Evolutionary conservation across 192 early-diverging fungal genomes (phyloP), one percentile per base, ranked within the genome.

Genomic region (Pilaira anomala): DNA sequence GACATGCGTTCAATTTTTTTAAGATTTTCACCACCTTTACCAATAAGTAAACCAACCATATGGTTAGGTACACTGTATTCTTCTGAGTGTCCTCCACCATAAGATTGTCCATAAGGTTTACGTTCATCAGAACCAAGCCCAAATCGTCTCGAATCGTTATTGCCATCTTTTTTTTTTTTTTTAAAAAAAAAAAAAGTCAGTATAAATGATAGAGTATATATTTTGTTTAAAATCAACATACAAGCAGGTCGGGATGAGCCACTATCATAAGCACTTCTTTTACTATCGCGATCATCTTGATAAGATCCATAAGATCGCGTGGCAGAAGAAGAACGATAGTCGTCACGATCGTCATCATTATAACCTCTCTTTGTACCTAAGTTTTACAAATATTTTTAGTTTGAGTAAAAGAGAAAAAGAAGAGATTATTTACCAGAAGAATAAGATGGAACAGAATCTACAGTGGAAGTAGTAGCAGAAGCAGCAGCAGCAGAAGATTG

Each of bases 1-100:
- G 85, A 85, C 19, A 76, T 74, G 52, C 82, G 78, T 71, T 93
- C 89, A 58, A 95, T 88, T 42, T 80, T 70, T 69, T 90, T 86
- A 63, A 95, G 66, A 75, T 88, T 91, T 46, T 88, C 89, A 5
- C 93, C 93, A 24, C 78, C 78, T 18, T 85, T 77, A 9, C 93
- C 93, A 72, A 95, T 95, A 29, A 95, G 80, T 44, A 91, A 66
- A 3, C 93, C 93, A 9, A 92, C 88, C 55, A 88, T 83, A 33
- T 71, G 76, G 58, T 81, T 72, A 3, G 85, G 83, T 7, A 91
- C 83, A 21, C 53, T 74, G 46, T 88, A 81, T 63, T 87, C 80
- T 63, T 78, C 81, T 39, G 68, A 72, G 30, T 57, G 66, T 40
- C 75, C 53, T 62, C 60, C 62, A 51, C 66, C 18, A 53, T 75